These are phyloP conservation scores for Leucocoprinus leucothites DNA, from an alignment of 768 basidiomycete species.

Conservation along the genomic window DNA sequence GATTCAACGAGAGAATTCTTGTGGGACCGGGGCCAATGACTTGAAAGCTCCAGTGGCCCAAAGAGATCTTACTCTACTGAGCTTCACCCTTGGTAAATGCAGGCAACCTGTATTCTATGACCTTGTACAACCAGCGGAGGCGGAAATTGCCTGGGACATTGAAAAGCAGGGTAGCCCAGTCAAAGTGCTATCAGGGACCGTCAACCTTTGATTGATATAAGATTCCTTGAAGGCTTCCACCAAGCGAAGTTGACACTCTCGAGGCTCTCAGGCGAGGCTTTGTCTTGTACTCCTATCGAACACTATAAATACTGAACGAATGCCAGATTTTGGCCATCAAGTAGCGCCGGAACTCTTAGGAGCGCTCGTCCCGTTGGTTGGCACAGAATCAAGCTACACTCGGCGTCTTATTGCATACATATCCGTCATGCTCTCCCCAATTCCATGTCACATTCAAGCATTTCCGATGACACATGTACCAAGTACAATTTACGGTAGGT, in stretches of 20 bases:
- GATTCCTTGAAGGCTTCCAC: neutral
- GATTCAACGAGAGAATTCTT: no score
- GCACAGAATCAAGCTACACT: neutral
- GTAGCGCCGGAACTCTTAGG: slow-evolving; percentile 8
- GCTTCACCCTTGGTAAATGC: no score
- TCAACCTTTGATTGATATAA: no score
- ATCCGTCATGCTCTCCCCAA: slow-evolving; percentile 1
- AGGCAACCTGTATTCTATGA: slow-evolving; percentile 2
- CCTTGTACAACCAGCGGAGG: slow-evolving; percentile 1
- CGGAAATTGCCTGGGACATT: neutral
- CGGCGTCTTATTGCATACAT: slow-evolving; percentile 3
- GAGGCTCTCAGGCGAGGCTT: neutral
- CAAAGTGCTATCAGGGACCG: neutral
- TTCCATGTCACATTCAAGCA: neutral
- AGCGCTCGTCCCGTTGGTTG: neutral
- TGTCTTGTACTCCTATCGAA: neutral
- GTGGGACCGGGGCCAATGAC: no score
- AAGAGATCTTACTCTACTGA: no score
- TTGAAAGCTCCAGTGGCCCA: no score
- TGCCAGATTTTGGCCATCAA: slow-evolving; percentile 1
- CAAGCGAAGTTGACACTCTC: slow-evolving; percentile 3
- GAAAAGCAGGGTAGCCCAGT: slow-evolving; percentile 3
- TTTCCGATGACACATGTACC: neutral
- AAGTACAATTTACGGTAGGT: neutral
- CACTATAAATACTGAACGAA: no score